Percentiles rank a stretch among this genome's conserved stretches.
Conservation (phyloP, 2,329 filamentous ascomycete genomes). For the Pseudocercospora musae region DNA sequence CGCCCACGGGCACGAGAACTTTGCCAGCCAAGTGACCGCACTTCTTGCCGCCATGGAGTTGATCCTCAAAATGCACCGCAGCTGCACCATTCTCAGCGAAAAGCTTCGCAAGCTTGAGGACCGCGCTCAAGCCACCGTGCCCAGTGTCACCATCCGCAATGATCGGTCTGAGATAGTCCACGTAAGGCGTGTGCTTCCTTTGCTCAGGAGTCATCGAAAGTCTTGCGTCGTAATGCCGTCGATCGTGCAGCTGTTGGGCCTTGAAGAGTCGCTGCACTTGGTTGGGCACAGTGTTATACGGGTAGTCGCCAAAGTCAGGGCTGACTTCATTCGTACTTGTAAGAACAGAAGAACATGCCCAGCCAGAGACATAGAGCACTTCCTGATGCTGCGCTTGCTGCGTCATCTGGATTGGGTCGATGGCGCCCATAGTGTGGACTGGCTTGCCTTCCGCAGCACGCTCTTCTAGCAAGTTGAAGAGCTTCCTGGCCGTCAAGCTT, state of each 20-base stretch:
- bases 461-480: slow-evolving; percentile 84
- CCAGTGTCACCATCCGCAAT: slow-evolving; percentile 94
- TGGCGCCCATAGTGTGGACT: slow-evolving; percentile 95
- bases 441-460: slow-evolving; percentile 75
- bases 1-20: slow-evolving; percentile 86
- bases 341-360: slow-evolving; percentile 92
- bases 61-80: slow-evolving; percentile 95
- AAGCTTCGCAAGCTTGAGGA: slow-evolving; percentile 93
- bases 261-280: slow-evolving; percentile 96
- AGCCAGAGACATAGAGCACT: slow-evolving; percentile 92
- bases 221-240: slow-evolving; percentile 86
- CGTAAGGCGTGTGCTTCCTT: slow-evolving; percentile 72
- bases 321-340: slow-evolving; percentile 97
- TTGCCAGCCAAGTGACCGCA: slow-evolving; percentile 96
- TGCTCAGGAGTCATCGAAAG: slow-evolving; percentile 73
- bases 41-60: slow-evolving; percentile 97
- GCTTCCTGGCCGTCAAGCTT: slow-evolving; percentile 89
- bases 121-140: slow-evolving; percentile 86
- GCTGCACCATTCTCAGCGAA: slow-evolving; percentile 97
- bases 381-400: slow-evolving; percentile 96
- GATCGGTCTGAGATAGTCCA: slow-evolving; percentile 91
- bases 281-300: slow-evolving; percentile 98
- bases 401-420: slow-evolving; percentile 99
- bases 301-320: slow-evolving; percentile 96
- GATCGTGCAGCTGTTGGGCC: slow-evolving; percentile 93